A percentile compares a stretch with the other conserved stretches of the same genome.
Evolutionary conservation across 1,139 yeast genomes (phyloP).

Genomic region (Suhomyces bokatorum): DNA sequence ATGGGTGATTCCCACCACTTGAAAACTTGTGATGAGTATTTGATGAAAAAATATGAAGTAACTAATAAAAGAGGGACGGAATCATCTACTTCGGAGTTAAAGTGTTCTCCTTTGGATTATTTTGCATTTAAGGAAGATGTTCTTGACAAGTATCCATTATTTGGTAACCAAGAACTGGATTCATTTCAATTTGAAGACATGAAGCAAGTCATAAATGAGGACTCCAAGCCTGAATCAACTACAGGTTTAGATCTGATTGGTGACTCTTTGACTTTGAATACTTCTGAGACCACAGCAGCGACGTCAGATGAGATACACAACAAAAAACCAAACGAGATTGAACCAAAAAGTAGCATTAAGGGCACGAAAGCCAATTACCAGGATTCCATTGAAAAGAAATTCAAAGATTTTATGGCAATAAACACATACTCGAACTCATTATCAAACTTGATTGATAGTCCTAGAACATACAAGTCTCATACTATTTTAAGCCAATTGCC

Average conservation of each 20-base stretch:
- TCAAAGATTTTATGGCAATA: slow-evolving; percentile 43
- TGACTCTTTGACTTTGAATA: neutral
- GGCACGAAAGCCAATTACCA: neutral
- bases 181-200: slow-evolving; percentile 23
- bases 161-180: slow-evolving; percentile 24
- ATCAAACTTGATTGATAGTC: slow-evolving; percentile 59
- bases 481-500: slow-evolving; percentile 58
- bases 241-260: neutral
- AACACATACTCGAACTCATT: slow-evolving; percentile 50
- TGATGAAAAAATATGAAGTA: slow-evolving; percentile 47
- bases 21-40: slow-evolving; percentile 48
- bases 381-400: slow-evolving; percentile 22
- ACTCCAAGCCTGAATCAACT: neutral
- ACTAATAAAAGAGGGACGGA: slow-evolving; percentile 29
- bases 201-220: slow-evolving; percentile 11
- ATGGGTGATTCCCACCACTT: slow-evolving; percentile 60
- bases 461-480: slow-evolving; percentile 57
- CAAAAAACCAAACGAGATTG: too few species aligned
- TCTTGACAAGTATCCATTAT: slow-evolving; percentile 72
- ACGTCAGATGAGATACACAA: neutral
- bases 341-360: neutral
- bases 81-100: slow-evolving; percentile 29
- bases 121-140: slow-evolving; percentile 76
- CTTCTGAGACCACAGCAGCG: neutral
- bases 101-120: slow-evolving; percentile 78